Evolutionary conservation across 768 basidiomycete species (phyloP).

Genomic region (Trametes cubensis): DNA sequence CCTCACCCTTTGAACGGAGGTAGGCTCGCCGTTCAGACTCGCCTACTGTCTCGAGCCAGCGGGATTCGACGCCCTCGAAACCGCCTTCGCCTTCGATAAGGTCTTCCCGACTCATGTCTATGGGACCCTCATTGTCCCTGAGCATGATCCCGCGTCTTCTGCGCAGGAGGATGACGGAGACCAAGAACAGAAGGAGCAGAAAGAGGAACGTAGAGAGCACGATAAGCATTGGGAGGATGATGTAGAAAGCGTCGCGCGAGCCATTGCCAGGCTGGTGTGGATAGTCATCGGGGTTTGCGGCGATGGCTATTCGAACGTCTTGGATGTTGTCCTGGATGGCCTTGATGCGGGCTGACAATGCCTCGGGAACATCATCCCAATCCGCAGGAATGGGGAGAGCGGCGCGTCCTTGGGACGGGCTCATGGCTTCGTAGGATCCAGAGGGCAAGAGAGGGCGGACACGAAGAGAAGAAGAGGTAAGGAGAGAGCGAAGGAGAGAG

Average conservation of each 20-base stretch:
- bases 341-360: conserved; percentile 21
- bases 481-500: conserved; percentile 16
- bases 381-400: conserved; percentile 7
- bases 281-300: conserved; percentile 15
- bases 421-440: conserved; percentile 15
- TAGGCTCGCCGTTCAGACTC: conserved; percentile 74
- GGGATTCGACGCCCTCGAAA: conserved; percentile 86
- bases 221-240: conserved; percentile 92
- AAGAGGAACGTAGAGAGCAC: conserved; percentile 92
- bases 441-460: neutral
- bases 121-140: conserved; percentile 86
- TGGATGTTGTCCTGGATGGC: conserved; percentile 17
- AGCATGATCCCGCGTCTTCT: conserved; percentile 76
- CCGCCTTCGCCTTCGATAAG: conserved; percentile 91
- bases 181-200: conserved; percentile 87
- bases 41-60: conserved; percentile 86
- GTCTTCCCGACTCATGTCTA: conserved; percentile 92
- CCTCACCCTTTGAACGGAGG: conserved; percentile 81
- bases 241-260: conserved; percentile 68
- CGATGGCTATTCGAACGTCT: conserved; percentile 1
- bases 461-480: conserved; percentile 11
- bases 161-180: conserved; percentile 85
- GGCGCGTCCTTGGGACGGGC: conserved; percentile 20
- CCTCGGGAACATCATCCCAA: conserved; percentile 24
- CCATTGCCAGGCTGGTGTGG: conserved; percentile 23